Evolutionary conservation across 768 basidiomycete genomes (phyloP), one percentile per base, ranked within the genome.

Genomic region (Boletus coccyginus): DNA sequence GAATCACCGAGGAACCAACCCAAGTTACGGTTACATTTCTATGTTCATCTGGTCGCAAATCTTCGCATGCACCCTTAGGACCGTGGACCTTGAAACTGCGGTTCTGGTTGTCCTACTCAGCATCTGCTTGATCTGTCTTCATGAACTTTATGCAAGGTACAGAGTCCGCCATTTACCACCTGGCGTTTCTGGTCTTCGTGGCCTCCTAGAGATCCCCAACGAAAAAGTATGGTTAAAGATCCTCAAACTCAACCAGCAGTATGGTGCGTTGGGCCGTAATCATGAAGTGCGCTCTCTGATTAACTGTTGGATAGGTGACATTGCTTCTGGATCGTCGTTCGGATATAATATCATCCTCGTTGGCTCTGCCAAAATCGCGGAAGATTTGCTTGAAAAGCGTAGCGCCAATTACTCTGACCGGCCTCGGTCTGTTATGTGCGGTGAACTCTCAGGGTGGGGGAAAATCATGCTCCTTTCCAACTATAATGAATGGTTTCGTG

Each of bases 371-470:
- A 62, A 70, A 39, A 74, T 73, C 6, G 72, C 76, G 9, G 61
- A 65, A 17, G 80, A 82, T 21, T 67, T 81, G 5, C 71, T 82
- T 6, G 78, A 82, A 57, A 81, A 75, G 53, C 73, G 77, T 32
- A 69, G 77, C 24, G 56, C 59, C 33, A 77, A 74, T 14, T 83
- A 78, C 57, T 76, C 79, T 9, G 65, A 66, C 29, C 63, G 61
- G 12, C 65, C 63, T 31, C 61, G 48, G n/a, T 65, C 63, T 1
- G 44, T 62, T 5, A 65, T 65, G 63, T n/a, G 46, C 27, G 64
- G 63, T 0, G 63, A 66, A 42, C 56, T 66, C 9, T 58, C 63
- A 1, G 64, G 63, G 3, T 64, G 64, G 62, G 60, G 53, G 13
- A 64, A 65, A 17, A 56, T 57, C 2, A 59, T 66, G 63, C 24